phyloP scores from a whole-genome alignment of 1,284 basidiomycete genomes.

The Psilocybe mexicana region DNA sequence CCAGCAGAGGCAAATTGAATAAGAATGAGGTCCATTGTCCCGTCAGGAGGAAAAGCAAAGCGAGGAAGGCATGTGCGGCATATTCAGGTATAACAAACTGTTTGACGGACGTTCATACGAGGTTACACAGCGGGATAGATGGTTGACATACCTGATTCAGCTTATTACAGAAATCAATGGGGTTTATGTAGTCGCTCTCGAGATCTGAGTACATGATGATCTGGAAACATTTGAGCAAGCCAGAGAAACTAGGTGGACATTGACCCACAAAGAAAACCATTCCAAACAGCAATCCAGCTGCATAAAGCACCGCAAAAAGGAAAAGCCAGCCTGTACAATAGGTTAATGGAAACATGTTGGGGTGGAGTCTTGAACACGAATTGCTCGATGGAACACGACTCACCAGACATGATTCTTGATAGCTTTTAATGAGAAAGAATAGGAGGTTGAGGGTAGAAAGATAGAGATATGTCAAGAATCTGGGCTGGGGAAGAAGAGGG shows the following conservation, averaged over 20 bases:
- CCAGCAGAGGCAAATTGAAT: conserved; percentile 88
- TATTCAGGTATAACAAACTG: conserved; percentile 99
- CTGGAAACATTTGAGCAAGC: conserved; percentile 43
- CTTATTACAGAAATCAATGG: conserved; percentile 99
- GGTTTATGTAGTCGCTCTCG: conserved; percentile 99
- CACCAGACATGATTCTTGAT: conserved; percentile 19
- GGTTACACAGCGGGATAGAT: not conserved
- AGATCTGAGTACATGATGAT: conserved; percentile 99
- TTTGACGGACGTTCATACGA: not conserved
- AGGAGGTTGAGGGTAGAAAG: conserved; percentile 1
- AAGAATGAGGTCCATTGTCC: conserved; percentile 95
- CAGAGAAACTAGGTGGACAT: not conserved
- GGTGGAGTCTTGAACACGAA: conserved; percentile 2
- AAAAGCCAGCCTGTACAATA: conserved; percentile 76
- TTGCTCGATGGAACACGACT: conserved; percentile 1
- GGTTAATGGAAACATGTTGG: conserved; percentile 10
- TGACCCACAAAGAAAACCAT: conserved; percentile 91
- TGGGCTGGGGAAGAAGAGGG: conserved; percentile 3
- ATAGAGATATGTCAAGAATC: not conserved
- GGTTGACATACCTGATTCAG: conserved; percentile 81
- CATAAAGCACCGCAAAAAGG: conserved; percentile 84
- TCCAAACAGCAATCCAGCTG: conserved; percentile 84
- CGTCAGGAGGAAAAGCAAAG: conserved; percentile 82
- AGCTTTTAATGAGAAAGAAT: not conserved
- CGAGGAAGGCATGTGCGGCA: conserved; percentile 90